A percentile compares a stretch with the other conserved stretches of the same genome.
Evolutionary conservation across 1,284 basidiomycete species (phyloP).

Genomic region (Pisolithus thermaeus): DNA sequence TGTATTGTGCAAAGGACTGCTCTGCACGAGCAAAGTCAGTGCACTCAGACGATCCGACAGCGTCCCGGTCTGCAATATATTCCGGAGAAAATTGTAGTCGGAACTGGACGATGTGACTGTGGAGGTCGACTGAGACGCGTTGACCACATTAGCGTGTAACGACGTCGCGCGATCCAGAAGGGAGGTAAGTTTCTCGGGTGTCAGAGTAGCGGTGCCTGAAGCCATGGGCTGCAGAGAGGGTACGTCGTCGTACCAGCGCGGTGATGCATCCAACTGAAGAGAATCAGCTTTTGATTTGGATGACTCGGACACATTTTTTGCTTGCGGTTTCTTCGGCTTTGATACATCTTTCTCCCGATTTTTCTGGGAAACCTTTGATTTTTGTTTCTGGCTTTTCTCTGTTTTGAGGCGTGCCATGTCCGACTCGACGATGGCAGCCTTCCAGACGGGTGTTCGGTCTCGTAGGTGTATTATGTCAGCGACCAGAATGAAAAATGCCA

Average conservation of each 20-base stretch:
- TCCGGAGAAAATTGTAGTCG: slow-evolving; percentile 77
- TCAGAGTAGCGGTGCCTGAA: slow-evolving; percentile 23
- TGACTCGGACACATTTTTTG: neutral
- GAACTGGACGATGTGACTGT: slow-evolving; percentile 38
- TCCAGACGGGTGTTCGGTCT: too few relatives aligned
- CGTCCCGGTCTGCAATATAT: slow-evolving; percentile 84
- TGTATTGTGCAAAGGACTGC: slow-evolving; percentile 86
- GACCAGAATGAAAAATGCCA: neutral
- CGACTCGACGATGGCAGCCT: too few relatives aligned
- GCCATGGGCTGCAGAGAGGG: slow-evolving; percentile 13
- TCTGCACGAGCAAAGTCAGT: slow-evolving; percentile 85
- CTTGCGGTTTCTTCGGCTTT: neutral
- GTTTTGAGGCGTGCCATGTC: neutral
- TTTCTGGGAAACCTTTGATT: neutral
- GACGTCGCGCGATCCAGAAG: slow-evolving; percentile 45
- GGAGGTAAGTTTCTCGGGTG: slow-evolving; percentile 39
- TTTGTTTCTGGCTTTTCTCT: neutral
- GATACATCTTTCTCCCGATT: neutral
- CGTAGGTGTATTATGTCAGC: neutral
- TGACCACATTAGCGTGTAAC: slow-evolving; percentile 48
- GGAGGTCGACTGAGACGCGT: slow-evolving; percentile 40
- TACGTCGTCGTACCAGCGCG: slow-evolving; percentile 54
- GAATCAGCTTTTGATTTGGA: neutral
- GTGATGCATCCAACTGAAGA: slow-evolving; percentile 42
- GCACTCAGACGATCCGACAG: slow-evolving; percentile 93